Conservation (phyloP, 2,329 filamentous ascomycete species). For the Apiospora marii region DNA sequence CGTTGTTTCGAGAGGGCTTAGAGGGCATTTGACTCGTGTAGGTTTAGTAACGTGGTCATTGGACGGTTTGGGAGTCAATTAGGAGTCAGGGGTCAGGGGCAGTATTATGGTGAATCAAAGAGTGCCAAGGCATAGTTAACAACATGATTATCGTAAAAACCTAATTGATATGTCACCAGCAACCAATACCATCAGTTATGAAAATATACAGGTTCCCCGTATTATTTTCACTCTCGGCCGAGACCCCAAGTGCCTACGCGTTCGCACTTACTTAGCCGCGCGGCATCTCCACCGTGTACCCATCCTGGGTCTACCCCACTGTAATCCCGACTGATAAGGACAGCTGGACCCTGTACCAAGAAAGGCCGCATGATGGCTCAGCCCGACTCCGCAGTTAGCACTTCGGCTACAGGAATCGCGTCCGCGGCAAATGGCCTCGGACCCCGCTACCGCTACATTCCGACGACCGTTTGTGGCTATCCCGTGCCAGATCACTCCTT, state of each 20-base stretch:
- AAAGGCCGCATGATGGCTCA: background rate
- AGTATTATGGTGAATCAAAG: background rate
- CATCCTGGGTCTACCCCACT: background rate
- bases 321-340: background rate
- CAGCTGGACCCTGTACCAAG: background rate
- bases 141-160: background rate
- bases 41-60: background rate
- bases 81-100: conserved; percentile 6
- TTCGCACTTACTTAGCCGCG: background rate
- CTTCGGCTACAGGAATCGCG: background rate
- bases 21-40: background rate
- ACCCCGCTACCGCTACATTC: background rate
- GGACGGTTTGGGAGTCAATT: background rate
- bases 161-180: background rate
- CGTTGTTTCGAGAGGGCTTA: background rate
- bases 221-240: background rate
- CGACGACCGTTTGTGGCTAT: background rate
- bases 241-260: background rate
- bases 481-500: background rate
- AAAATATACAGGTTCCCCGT: background rate
- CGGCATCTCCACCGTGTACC: background rate
- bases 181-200: background rate
- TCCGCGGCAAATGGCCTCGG: background rate
- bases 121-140: background rate
- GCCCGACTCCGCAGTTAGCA: background rate